Percentiles rank a stretch among this genome's conserved stretches.
Evolutionary conservation across 305 asterid genomes (phyloP).

Genomic region (Fraxinus baroniana): DNA sequence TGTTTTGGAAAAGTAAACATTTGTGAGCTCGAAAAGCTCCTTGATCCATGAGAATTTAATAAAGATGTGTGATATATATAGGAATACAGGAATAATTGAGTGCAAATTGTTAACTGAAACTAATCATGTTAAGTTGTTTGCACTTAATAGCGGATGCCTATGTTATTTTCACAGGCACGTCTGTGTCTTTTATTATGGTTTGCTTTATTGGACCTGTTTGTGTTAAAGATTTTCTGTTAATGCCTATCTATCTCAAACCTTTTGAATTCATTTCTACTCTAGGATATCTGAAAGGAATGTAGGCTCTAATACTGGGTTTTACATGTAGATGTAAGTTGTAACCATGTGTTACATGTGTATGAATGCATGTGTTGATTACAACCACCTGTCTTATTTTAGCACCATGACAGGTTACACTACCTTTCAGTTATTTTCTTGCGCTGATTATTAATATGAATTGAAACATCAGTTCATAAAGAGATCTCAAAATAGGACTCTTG

Average conservation of each 20-base stretch:
- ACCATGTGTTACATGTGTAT: background rate
- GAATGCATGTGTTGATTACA: background rate
- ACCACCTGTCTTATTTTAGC: background rate
- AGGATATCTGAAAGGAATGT: background rate
- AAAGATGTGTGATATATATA: background rate
- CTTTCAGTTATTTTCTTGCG: background rate
- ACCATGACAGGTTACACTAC: background rate
- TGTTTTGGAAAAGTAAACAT: background rate
- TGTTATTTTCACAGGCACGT: background rate
- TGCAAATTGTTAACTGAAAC: background rate
- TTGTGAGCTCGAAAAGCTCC: background rate
- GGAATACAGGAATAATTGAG: background rate
- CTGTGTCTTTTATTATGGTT: background rate
- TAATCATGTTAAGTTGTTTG: background rate
- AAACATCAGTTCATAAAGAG: background rate
- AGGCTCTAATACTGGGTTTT: background rate
- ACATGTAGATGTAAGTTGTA: background rate
- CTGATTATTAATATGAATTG: background rate
- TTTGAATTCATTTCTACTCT: background rate
- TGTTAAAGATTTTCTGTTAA: background rate
- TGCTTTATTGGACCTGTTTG: background rate
- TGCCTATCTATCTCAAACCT: background rate
- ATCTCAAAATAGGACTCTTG: background rate
- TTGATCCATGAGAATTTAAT: background rate
- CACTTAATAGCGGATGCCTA: background rate